Evolutionary conservation across 768 basidiomycete genomes (phyloP).

Genomic region (Trametes meyenii): DNA sequence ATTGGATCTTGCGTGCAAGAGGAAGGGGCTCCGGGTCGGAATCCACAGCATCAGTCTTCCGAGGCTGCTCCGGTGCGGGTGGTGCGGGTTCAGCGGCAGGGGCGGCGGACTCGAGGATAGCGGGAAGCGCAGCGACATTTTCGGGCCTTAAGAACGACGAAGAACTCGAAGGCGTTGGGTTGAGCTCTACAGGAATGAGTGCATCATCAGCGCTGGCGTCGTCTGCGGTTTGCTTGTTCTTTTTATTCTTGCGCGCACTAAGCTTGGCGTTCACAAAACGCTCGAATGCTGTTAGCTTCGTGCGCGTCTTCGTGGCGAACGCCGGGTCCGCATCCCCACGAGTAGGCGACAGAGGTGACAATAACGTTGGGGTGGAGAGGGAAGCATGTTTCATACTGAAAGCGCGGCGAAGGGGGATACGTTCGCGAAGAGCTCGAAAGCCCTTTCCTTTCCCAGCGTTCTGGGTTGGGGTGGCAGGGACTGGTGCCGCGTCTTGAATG

Average conservation of each 20-base stretch:
- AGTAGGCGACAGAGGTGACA: neutral
- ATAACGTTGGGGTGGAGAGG: constrained; percentile 13
- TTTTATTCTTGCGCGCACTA: constrained; percentile 12
- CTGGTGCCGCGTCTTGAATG: neutral
- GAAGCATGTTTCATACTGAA: constrained; percentile 21
- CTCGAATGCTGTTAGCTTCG: constrained; percentile 27
- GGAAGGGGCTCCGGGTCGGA: constrained; percentile 43
- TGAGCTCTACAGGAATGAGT: constrained; percentile 9
- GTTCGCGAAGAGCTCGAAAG: constrained; percentile 16
- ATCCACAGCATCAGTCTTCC: constrained; percentile 14
- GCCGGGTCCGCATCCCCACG: neutral
- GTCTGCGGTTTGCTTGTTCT: constrained; percentile 17
- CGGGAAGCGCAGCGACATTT: neutral
- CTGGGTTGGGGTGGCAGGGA: constrained; percentile 5
- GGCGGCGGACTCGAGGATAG: constrained; percentile 3
- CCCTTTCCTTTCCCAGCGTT: constrained; percentile 15
- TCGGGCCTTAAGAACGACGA: neutral
- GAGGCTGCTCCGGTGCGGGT: neutral
- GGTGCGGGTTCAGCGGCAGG: neutral
- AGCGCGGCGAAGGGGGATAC: constrained; percentile 16
- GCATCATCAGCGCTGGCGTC: neutral
- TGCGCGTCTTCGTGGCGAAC: constrained; percentile 1
- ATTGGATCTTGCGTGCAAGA: constrained; percentile 55
- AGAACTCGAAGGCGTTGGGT: neutral
- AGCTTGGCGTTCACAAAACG: constrained; percentile 27